These are phyloP conservation scores for Eruca vesicaria DNA, from an alignment of 441 rosid genomes.

Conservation along the genomic window DNA sequence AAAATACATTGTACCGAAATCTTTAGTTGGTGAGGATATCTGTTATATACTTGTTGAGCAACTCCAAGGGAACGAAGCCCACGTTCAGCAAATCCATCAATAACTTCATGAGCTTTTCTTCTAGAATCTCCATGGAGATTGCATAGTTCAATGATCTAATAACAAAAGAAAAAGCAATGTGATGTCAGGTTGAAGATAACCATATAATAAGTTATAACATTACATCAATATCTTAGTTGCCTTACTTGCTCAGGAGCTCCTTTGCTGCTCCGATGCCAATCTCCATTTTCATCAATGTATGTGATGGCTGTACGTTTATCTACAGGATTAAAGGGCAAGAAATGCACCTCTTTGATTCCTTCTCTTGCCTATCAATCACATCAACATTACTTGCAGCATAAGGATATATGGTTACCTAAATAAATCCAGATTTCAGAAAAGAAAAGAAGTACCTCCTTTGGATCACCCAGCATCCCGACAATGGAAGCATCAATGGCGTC, in stretches of 20 bases:
- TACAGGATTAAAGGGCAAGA: slow-evolving; percentile 92
- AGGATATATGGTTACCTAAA: background rate
- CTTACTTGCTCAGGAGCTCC: slow-evolving; percentile 93
- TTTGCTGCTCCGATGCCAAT: slow-evolving; percentile 86
- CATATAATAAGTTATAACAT: background rate
- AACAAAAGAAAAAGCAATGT: background rate
- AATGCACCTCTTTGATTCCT: slow-evolving; percentile 82
- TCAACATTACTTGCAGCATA: background rate
- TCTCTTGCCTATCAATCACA: slow-evolving; percentile 64
- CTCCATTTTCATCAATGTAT: slow-evolving; percentile 59
- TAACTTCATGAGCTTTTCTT: slow-evolving; percentile 61
- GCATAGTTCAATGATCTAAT: slow-evolving; percentile 78
- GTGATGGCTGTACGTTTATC: slow-evolving; percentile 95
- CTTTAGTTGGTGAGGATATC: background rate
- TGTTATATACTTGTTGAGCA: slow-evolving; percentile 57
- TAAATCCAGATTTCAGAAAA: background rate
- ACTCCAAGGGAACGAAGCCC: slow-evolving; percentile 89
- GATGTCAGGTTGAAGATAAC: background rate
- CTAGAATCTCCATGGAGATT: slow-evolving; percentile 51
- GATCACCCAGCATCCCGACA: slow-evolving; percentile 83
- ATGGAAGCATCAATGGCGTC: slow-evolving; percentile 96
- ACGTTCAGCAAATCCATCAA: slow-evolving; percentile 68
- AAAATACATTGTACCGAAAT: background rate
- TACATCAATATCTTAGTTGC: background rate
- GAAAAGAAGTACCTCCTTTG: slow-evolving; percentile 53